Base-by-base conservation (phyloP, 164 flowering plant species). In the Brasenia schreberi region DNA sequence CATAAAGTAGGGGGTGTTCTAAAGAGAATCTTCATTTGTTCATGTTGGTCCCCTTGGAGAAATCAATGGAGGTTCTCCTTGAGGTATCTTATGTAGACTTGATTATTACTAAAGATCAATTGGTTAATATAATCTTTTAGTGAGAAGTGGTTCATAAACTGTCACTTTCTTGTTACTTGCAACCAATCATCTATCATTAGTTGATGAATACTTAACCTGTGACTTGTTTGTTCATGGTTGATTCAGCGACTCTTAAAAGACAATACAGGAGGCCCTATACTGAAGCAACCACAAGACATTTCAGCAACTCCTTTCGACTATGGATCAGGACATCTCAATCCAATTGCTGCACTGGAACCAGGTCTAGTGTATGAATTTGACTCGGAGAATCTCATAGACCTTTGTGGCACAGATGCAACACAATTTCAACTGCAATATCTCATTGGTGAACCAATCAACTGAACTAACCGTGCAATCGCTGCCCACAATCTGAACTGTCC, bases 401-500 rank as follows among this genome's bases (percentile, higher is more conserved):
- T 78, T 3, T 85, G 89, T 68, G 70, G 80, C 64, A 77, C 42
- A n/a, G 80, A 81, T 17, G 82, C 84, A 27, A 74, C 68, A 56
- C 71, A 80, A 42, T 77, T 73, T 63, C 80, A 81, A 65, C 68
- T 82, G 19, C 70, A 67, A 65, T 81, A 81, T 68, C 80, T 81
- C 64, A 83, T 85, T 5, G 82, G 83, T 23, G 42, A 77, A 39
- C 61, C 18, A 19, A 64, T 71, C 49, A 42, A 68, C 5, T 84
- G 89, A 74, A 75, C 64, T 61, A 76, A 67, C 60, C 66, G 72
- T 0, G 43, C 64, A 5, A 65, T 64, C 10, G 71, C 81, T 0
- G 63, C 86, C 7, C 79, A 81, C 72, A 70, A 83, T 62, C 76
- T 84, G 42, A 84, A 87, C 69, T 87, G 84, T 65, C 88, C 88